Percentiles rank a stretch among this genome's conserved stretches.
Conservation (phyloP, 1,139 yeast genomes). For the Kodamaea sp. region DNA sequence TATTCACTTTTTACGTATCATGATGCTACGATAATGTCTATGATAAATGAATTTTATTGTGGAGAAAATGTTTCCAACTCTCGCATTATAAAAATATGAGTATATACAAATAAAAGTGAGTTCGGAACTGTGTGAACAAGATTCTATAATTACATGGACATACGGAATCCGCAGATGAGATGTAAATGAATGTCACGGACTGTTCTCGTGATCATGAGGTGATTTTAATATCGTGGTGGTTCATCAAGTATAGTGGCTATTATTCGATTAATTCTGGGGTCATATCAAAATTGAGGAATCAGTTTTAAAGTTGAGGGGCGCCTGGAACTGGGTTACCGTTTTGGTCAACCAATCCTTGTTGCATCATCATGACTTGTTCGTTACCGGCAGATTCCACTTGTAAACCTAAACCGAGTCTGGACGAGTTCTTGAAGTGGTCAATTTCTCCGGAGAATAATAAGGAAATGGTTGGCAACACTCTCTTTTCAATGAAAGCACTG, state of each 20-base stretch:
- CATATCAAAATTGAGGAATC: no score
- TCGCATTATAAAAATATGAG: not conserved
- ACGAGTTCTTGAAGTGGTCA: constrained; percentile 83
- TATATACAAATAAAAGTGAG: not conserved
- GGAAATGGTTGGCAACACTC: constrained; percentile 89
- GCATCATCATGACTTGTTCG: constrained; percentile 76
- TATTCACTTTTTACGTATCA: not conserved
- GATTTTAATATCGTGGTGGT: no score
- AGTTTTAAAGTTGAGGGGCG: constrained; percentile 51
- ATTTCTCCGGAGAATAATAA: constrained; percentile 87
- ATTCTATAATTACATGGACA: not conserved
- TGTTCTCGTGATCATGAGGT: no score
- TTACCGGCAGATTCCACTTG: constrained; percentile 95
- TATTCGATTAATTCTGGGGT: no score
- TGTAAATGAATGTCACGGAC: no score
- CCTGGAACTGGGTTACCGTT: constrained; percentile 85
- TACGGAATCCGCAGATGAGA: not conserved
- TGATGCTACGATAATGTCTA: no score
- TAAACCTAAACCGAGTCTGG: constrained; percentile 89
- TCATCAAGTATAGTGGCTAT: no score
- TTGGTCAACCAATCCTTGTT: constrained; percentile 77
- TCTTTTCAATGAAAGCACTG: constrained; percentile 86
- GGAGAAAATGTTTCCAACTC: not conserved
- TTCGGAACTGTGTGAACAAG: not conserved
- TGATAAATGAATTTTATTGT: not conserved